A percentile compares a stretch with the other conserved stretches of the same genome.
phyloP scores from a whole-genome alignment of 2,329 filamentous ascomycete genomes.

The Colletotrichum sojae region DNA sequence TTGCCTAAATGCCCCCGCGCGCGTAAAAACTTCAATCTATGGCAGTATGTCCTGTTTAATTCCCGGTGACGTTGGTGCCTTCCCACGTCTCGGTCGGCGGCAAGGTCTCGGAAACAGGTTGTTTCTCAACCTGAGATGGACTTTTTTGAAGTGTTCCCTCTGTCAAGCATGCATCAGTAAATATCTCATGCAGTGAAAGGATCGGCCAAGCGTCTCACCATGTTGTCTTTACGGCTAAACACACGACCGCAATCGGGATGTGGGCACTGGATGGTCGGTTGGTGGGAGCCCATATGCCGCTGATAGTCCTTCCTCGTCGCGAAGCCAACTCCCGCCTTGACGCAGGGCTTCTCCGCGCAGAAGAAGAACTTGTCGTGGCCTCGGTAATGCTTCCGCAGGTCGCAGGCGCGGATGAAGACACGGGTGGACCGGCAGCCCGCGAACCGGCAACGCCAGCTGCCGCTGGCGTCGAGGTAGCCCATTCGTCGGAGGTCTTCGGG shows the following conservation, averaged over 20 bases:
- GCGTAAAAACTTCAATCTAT: no score
- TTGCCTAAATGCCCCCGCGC: no score
- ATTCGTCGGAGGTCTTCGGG: constrained; percentile 22
- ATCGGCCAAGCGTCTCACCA: not conserved
- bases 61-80: not conserved
- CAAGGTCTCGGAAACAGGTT: constrained; percentile 25
- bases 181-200: not conserved
- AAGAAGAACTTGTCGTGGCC: constrained; percentile 33
- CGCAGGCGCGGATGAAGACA: constrained; percentile 28
- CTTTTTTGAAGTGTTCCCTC: constrained; percentile 33
- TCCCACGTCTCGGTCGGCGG: constrained; percentile 5
- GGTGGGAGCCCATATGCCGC: constrained; percentile 29
- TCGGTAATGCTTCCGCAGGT: constrained; percentile 28
- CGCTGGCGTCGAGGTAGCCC: constrained; percentile 30
- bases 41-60: no score
- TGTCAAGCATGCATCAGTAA: not conserved
- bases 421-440: constrained; percentile 8
- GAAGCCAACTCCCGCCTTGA: constrained; percentile 17
- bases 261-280: constrained; percentile 17
- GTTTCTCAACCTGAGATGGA: constrained; percentile 15
- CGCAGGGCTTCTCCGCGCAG: constrained; percentile 28
- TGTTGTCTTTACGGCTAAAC: constrained; percentile 31
- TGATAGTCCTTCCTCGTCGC: constrained; percentile 28
- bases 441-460: constrained; percentile 28
- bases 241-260: constrained; percentile 26